Conservation (phyloP, 768 basidiomycete species). For the Collybia nuda region DNA sequence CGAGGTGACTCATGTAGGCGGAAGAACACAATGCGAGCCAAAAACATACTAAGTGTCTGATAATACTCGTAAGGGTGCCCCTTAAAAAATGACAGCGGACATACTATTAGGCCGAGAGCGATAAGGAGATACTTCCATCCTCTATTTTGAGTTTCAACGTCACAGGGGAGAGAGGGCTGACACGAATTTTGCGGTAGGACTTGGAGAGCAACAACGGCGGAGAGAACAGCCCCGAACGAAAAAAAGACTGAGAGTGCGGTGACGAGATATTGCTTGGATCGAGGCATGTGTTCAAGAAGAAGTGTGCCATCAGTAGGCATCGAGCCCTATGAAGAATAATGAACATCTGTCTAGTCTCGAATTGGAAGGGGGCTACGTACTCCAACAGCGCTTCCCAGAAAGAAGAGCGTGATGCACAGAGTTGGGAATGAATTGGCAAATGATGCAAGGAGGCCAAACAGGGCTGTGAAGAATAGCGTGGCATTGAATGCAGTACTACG, state of each 20-base stretch:
- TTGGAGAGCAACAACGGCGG: conserved; percentile 76
- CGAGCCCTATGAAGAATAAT: conserved; percentile 56
- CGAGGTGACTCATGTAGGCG: conserved; percentile 92
- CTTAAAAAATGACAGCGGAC: conserved; percentile 25
- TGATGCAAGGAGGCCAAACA: conserved; percentile 84
- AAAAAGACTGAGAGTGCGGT: conserved; percentile 95
- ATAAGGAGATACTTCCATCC: conserved; percentile 91
- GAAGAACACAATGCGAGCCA: conserved; percentile 87
- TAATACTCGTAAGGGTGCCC: too few relatives aligned
- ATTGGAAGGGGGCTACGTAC: conserved; percentile 45
- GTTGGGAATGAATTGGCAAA: conserved; percentile 65
- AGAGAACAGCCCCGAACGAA: conserved; percentile 85
- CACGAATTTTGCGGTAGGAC: conserved; percentile 81
- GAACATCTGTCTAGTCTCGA: neutral
- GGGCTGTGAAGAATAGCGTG: conserved; percentile 85
- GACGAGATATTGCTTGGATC: conserved; percentile 88
- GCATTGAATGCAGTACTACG: conserved; percentile 89
- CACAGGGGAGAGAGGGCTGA: conserved; percentile 52
- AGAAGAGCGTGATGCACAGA: conserved; percentile 79
- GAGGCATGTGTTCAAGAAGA: conserved; percentile 89
- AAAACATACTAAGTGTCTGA: conserved; percentile 86
- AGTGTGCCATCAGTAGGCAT: conserved; percentile 98
- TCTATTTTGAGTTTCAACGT: conserved; percentile 65
- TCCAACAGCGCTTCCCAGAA: conserved; percentile 91
- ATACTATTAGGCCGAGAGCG: conserved; percentile 77